Evolutionary conservation across 2,329 filamentous ascomycete species (phyloP).

Genomic region (Diaporthe sp.): DNA sequence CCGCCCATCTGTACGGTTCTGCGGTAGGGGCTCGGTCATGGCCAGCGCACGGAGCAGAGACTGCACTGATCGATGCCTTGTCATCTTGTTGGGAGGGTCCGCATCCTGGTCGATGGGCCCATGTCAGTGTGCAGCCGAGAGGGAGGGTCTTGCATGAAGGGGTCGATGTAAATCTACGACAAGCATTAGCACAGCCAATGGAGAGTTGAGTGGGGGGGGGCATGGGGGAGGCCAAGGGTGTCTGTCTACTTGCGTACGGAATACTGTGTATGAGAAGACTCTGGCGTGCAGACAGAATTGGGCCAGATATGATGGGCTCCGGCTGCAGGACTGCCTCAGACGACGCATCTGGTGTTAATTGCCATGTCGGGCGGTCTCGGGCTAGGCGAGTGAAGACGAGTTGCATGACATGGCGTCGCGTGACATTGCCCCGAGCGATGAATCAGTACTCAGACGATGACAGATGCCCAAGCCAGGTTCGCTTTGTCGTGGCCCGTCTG

Average conservation of each 20-base stretch:
- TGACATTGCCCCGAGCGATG: constrained; percentile 26
- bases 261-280: background rate
- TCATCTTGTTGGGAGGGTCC: constrained; percentile 18
- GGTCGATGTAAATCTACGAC: constrained; percentile 31
- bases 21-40: background rate
- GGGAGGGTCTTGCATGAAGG: constrained; percentile 25
- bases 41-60: constrained; percentile 31
- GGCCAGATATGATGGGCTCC: background rate
- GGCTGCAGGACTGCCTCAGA: background rate
- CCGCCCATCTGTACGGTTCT: background rate
- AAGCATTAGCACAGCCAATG: constrained; percentile 28
- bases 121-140: constrained; percentile 29
- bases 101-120: constrained; percentile 28
- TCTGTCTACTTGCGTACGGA: no score
- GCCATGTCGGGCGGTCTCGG: constrained; percentile 20
- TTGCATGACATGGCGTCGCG: constrained; percentile 32
- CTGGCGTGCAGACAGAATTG: background rate
- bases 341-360: constrained; percentile 21
- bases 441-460: constrained; percentile 11
- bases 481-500: background rate
- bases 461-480: background rate
- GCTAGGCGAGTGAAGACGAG: background rate
- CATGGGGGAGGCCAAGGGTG: background rate
- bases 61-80: constrained; percentile 22
- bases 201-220: constrained; percentile 1